Evolutionary conservation across 345 rosid genomes (phyloP), one percentile per base, ranked within the genome.

Genomic region (Gossypium longicalyx): DNA sequence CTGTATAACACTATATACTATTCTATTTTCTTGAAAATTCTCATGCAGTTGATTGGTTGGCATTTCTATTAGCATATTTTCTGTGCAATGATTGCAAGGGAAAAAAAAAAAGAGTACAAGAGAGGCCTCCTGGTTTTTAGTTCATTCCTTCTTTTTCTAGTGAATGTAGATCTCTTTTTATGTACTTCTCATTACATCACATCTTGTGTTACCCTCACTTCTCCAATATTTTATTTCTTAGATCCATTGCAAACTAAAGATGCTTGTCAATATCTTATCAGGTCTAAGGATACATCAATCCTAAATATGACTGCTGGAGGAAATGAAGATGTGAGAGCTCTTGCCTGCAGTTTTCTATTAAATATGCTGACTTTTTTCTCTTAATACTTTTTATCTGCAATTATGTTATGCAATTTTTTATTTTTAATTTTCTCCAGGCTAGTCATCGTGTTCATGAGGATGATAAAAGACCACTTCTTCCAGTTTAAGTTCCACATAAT

Each of bases 251-350:
- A 71, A 71, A 72, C 19, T 41, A 25, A 72, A 43, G 75, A 59
- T 41, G 45, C 23, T 56, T 72, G 52, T 12, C 1, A 0, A 25
- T 43, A 57, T 74, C 47, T 49, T 49, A 64, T 69, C 93, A 92
- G 97, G 89, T 86, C 91, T 72, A 94, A 85, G 78, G 97, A 92
- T 56, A 81, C 63, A 64, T 20, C 97, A 43, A 86, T 92, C 78
- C 66, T 92, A 82, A 82, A 94, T 79, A 87, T 92, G 89, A 82
- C 95, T 56, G 95, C 90, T 47, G 97, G 91, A 73, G 95, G 95
- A 74, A 91, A 92, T 78, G 97, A 87, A 83, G 98, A 91, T 90
- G 98, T 94, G 57, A 29, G 76, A 27, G n/a, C 51, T 58, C 2
- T 22, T 27, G n/a, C 20, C 56, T 19, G 34, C 53, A n/a, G 15